Base-by-base conservation (phyloP, 1,284 basidiomycete genomes). In the Testicularia cyperi region DNA sequence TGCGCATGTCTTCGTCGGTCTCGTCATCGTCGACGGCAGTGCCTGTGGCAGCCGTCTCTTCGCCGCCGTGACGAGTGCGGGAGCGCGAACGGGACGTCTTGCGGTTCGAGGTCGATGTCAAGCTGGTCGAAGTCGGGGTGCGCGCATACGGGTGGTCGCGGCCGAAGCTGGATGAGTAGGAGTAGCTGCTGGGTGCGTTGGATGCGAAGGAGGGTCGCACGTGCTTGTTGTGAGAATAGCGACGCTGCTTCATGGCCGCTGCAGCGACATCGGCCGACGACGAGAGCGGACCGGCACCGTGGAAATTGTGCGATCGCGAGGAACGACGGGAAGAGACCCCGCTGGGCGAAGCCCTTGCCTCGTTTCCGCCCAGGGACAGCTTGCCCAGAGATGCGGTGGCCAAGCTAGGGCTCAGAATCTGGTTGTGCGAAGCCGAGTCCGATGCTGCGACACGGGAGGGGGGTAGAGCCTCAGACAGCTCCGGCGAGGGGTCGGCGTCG, bases 1-100 rank as follows among this genome's bases (percentile, higher is more conserved):
- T 55, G 21, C 52, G 52, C 60, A 70, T 62, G 45, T 75, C 72
- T 19, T 75, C 73, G 43, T 74, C 72, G 8, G 72, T 73, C 51
- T 68, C 72, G 36, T 75, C 73, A 35, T 74, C 73, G 27, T 74
- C 72, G 15, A 30, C 36, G 13, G 38, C 34, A 16, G 29, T 30
- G 3, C 39, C 42, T 35, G 47, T 37, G n/a, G 34, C 30, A 4
- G 19, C 30, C 3, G 26, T 24, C 2, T 45, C 53, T 9, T 56
- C 48, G 18, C 33, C 32, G 30, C 44, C 44, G 26, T 57, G 41
- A 14, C 53, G 34, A 15, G 48, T 37, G 22, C 53, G 51, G 6
- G 54, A 57, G 27, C 49, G 46, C 4, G 54, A 53, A 16, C 54
- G 44, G 2, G 63, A 58, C 19, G 57, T 22, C 15, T 46, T 45